A percentile compares a stretch with the other conserved stretches of the same genome.
These are phyloP conservation scores for Phytopythium montanum DNA, from an alignment of 352 stramenopile genomes.

Conservation along the genomic window DNA sequence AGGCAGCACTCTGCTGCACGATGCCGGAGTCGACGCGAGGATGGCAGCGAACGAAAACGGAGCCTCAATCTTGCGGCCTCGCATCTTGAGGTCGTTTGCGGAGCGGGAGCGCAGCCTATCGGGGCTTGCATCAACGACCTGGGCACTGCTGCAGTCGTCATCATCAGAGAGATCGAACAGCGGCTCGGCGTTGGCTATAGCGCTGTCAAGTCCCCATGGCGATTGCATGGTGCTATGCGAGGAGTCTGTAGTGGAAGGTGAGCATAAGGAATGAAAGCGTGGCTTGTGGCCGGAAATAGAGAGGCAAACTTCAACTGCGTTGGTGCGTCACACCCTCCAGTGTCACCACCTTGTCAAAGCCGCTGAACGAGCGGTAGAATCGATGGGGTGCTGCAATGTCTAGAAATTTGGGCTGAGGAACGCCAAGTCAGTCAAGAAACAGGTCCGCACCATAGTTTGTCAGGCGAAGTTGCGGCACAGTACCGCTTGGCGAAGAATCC, in stretches of 20 bases:
- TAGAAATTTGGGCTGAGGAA: not conserved
- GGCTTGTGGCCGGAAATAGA: not conserved
- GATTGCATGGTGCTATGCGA: slow-evolving; percentile 11
- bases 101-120: not conserved
- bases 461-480: not conserved
- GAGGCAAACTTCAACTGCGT: not conserved
- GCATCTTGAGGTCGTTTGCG: not conserved
- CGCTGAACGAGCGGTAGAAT: not conserved
- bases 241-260: not conserved
- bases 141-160: not conserved
- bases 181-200: slow-evolving; percentile 25
- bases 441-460: not conserved
- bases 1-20: not conserved
- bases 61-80: not conserved
- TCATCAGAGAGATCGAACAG: slow-evolving; percentile 32
- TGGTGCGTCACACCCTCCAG: not conserved
- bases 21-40: not conserved
- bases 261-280: not conserved
- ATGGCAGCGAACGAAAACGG: not conserved
- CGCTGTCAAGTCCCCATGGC: slow-evolving; percentile 16
- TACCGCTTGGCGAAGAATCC: slow-evolving; percentile 67
- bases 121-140: not conserved
- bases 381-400: not conserved
- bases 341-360: not conserved
- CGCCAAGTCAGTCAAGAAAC: not conserved